These are phyloP conservation scores for Parafenestella ontariensis DNA, from an alignment of 2,329 filamentous ascomycete species.

Conservation along the genomic window DNA sequence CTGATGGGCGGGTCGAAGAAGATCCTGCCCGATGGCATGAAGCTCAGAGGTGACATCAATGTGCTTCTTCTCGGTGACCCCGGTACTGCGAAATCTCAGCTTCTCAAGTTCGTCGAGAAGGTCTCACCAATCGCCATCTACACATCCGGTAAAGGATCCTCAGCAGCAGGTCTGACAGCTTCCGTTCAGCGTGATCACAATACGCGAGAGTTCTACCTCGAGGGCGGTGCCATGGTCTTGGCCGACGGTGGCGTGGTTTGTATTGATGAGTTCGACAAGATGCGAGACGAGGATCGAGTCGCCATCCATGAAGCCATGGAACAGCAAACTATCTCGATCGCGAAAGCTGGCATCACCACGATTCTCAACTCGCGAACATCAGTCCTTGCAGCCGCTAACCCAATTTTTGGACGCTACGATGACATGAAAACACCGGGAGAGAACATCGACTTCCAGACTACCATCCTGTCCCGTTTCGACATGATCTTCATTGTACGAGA, in stretches of 20 bases:
- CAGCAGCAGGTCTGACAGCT: conserved; percentile 94
- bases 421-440: conserved; percentile 97
- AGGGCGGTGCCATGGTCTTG: conserved; percentile 97
- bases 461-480: conserved; percentile 96
- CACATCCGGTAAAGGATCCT: conserved; percentile 97
- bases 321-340: conserved; percentile 98
- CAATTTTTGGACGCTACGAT: conserved; percentile 96
- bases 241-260: conserved; percentile 97
- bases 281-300: conserved; percentile 96
- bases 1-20: conserved; percentile 96
- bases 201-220: conserved; percentile 95
- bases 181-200: conserved; percentile 93
- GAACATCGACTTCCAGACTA: conserved; percentile 99
- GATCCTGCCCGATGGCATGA: conserved; percentile 97
- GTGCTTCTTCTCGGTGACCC: conserved; percentile 95
- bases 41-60: conserved; percentile 96
- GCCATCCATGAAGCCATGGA: conserved; percentile 99
- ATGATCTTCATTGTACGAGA: conserved; percentile 99
- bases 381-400: conserved; percentile 93
- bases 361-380: conserved; percentile 96
- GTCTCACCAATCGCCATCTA: conserved; percentile 97
- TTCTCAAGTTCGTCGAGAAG: conserved; percentile 97
- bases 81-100: conserved; percentile 96
- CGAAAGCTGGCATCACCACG: conserved; percentile 97
- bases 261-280: conserved; percentile 99